Conservation (phyloP, 169 alveolate genomes). For the Theileria equi region DNA sequence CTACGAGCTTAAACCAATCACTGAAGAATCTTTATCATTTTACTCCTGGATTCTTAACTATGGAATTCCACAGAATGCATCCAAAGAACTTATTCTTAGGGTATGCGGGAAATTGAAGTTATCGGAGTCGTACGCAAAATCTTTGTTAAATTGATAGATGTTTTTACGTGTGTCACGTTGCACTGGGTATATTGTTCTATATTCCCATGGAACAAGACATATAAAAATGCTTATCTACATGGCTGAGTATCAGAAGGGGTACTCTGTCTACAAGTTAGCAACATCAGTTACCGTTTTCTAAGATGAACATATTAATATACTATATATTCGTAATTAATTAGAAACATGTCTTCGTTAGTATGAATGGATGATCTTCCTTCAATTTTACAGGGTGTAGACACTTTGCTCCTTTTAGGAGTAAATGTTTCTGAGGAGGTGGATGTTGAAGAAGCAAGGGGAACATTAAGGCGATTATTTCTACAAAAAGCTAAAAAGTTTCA, state of each 20-base stretch:
- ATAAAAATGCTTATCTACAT: constrained; percentile 42
- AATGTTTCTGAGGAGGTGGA: constrained; percentile 43
- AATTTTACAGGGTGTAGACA: constrained; percentile 52
- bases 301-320: neutral
- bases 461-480: constrained; percentile 39
- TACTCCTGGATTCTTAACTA: constrained; percentile 36
- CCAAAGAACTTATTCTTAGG: constrained; percentile 13
- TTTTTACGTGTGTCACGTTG: neutral
- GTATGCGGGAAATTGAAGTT: constrained; percentile 30
- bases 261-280: constrained; percentile 62
- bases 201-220: neutral
- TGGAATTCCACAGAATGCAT: constrained; percentile 17
- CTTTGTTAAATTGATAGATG: neutral
- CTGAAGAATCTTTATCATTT: constrained; percentile 20
- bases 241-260: constrained; percentile 59
- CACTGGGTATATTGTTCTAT: neutral
- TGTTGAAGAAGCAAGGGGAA: constrained; percentile 30
- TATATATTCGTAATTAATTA: neutral
- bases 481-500: constrained; percentile 57
- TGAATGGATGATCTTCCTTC: constrained; percentile 47
- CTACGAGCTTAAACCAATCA: constrained; percentile 27
- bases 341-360: neutral
- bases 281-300: constrained; percentile 8
- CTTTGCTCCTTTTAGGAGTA: constrained; percentile 48
- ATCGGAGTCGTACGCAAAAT: constrained; percentile 27